Percentiles rank a stretch among this genome's conserved stretches.
Evolutionary conservation across 768 basidiomycete genomes (phyloP).

Genomic region (Lyophyllum semitale): DNA sequence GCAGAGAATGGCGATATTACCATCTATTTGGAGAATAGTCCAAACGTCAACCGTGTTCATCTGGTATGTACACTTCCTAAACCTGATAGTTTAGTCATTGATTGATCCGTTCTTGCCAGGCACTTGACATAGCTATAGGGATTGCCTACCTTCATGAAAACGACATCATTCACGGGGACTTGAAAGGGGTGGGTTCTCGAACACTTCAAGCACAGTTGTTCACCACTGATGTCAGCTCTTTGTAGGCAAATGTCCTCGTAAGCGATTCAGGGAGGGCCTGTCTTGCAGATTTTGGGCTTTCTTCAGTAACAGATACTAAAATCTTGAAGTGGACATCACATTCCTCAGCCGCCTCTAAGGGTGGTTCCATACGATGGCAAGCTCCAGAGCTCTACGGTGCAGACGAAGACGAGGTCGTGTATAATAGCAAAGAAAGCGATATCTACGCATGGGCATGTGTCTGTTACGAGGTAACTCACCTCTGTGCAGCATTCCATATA

Average conservation of each 20-base stretch:
- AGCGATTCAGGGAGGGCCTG: constrained; percentile 1
- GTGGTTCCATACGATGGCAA: background rate
- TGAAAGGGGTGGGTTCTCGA: background rate
- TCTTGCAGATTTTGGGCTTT: constrained; percentile 2
- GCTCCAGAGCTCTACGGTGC: background rate
- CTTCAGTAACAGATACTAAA: background rate
- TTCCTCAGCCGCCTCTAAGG: constrained; percentile 2
- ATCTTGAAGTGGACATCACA: constrained; percentile 2
- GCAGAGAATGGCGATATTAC: background rate
- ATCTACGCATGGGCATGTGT: constrained; percentile 5
- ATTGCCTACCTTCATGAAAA: background rate
- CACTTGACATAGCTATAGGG: constrained; percentile 1
- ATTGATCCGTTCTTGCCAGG: background rate
- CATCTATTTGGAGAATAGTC: background rate
- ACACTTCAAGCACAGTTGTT: background rate
- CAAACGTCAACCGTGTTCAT: background rate
- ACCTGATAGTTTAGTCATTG: background rate
- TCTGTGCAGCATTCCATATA: background rate
- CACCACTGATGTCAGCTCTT: background rate
- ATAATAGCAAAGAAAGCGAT: background rate
- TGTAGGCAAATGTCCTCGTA: background rate
- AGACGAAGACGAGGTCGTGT: background rate
- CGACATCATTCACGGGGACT: constrained; percentile 2
- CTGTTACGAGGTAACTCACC: constrained; percentile 1
- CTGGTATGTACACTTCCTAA: background rate